Evolutionary conservation across 495 filamentous ascomycete species (phyloP).

Genomic region (Neurospora africana): DNA sequence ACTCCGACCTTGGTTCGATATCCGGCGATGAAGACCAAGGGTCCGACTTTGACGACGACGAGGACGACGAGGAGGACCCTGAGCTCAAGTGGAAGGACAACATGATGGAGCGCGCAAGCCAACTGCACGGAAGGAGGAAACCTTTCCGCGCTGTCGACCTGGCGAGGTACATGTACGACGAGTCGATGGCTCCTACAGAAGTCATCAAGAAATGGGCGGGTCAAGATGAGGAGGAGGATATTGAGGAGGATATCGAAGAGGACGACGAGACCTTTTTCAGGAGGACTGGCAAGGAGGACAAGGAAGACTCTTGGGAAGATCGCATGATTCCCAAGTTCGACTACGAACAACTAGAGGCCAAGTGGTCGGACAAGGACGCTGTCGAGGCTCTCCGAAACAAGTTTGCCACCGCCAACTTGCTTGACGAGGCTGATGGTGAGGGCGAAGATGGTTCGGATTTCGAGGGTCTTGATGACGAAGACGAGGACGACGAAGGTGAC

Average conservation of each 20-base stretch:
- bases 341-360: slow-evolving; percentile 67
- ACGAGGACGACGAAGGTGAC: slow-evolving; percentile 80
- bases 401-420: slow-evolving; percentile 61
- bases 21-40: slow-evolving; percentile 59
- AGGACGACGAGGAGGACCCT: slow-evolving; percentile 57
- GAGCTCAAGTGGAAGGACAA: slow-evolving; percentile 76
- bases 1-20: slow-evolving; percentile 88
- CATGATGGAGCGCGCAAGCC: slow-evolving; percentile 62
- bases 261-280: slow-evolving; percentile 77
- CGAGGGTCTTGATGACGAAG: slow-evolving; percentile 44
- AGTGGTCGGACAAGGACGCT: slow-evolving; percentile 72
- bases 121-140: slow-evolving; percentile 55
- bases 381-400: slow-evolving; percentile 61
- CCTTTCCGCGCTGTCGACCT: slow-evolving; percentile 70
- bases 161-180: slow-evolving; percentile 80
- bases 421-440: slow-evolving; percentile 38
- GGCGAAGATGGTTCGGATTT: slow-evolving; percentile 39
- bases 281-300: slow-evolving; percentile 51
- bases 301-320: slow-evolving; percentile 58
- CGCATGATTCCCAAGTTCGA: slow-evolving; percentile 69
- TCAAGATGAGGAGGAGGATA: slow-evolving; percentile 46
- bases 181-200: slow-evolving; percentile 60
- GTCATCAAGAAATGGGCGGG: slow-evolving; percentile 74
- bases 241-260: slow-evolving; percentile 43
- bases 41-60: slow-evolving; percentile 36